phyloP scores from a whole-genome alignment of 805 yeast species.

The Candida multigemmis region DNA sequence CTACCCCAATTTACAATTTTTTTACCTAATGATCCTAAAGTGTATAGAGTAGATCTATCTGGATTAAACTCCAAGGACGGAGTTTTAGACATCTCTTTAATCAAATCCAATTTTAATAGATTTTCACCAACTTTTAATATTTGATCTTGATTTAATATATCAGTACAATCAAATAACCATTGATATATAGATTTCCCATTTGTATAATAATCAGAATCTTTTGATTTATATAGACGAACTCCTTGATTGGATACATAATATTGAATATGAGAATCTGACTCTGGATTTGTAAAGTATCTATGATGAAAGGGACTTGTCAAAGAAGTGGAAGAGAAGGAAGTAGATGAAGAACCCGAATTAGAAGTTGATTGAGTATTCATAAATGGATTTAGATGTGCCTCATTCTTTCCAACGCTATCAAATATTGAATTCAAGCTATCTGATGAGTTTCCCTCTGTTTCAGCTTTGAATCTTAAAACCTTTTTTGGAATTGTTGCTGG shows the following conservation, averaged over 20 bases:
- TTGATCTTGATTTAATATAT: slow-evolving; percentile 43
- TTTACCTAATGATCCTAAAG: slow-evolving; percentile 34
- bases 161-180: slow-evolving; percentile 89
- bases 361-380: too few relatives aligned
- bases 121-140: slow-evolving; percentile 45
- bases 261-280: slow-evolving; percentile 72
- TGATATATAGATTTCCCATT: slow-evolving; percentile 75
- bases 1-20: slow-evolving; percentile 25
- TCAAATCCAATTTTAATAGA: slow-evolving; percentile 37
- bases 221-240: slow-evolving; percentile 45
- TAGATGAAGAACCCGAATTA: too few relatives aligned
- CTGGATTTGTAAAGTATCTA: slow-evolving; percentile 78
- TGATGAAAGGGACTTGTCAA: slow-evolving; percentile 59
- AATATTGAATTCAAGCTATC: too few relatives aligned
- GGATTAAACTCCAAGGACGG: slow-evolving; percentile 17
- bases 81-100: slow-evolving; percentile 42
- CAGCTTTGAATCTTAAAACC: too few relatives aligned
- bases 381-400: too few relatives aligned
- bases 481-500: slow-evolving; percentile 45
- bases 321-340: too few relatives aligned
- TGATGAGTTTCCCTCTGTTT: too few relatives aligned
- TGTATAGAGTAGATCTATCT: slow-evolving; percentile 32
- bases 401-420: too few relatives aligned
- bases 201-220: slow-evolving; percentile 10
- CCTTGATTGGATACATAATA: slow-evolving; percentile 66